These are phyloP conservation scores for Paramyrothecium roridum DNA, from an alignment of 2,329 filamentous ascomycete species.

Conservation along the genomic window DNA sequence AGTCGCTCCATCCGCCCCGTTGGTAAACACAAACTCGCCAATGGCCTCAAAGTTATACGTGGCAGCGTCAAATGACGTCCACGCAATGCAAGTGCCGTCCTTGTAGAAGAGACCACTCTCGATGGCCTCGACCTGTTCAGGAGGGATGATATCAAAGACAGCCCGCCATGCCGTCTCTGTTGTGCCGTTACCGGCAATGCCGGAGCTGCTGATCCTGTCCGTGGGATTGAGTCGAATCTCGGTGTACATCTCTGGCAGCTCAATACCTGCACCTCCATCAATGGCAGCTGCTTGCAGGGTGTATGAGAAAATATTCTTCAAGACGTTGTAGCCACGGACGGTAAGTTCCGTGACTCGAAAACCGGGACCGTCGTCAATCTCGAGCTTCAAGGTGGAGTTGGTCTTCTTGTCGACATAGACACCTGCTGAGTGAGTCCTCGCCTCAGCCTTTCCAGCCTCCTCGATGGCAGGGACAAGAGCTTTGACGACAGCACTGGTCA, in stretches of 20 bases:
- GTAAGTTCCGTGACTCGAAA: conserved; percentile 33
- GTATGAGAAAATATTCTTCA: conserved; percentile 27
- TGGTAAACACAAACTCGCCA: conserved; percentile 23
- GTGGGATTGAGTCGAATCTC: conserved; percentile 24
- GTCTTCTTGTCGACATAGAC: conserved; percentile 31
- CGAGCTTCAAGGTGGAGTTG: conserved; percentile 36
- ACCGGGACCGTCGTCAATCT: conserved; percentile 33
- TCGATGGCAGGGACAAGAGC: conserved; percentile 38
- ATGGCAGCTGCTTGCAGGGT: conserved; percentile 8
- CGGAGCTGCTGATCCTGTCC: neutral
- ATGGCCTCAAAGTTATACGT: conserved; percentile 26
- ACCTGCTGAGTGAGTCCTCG: conserved; percentile 25
- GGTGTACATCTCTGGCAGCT: conserved; percentile 7
- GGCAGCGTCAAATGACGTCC: conserved; percentile 25
- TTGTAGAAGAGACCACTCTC: conserved; percentile 21
- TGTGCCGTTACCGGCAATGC: conserved; percentile 11
- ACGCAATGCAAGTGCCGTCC: conserved; percentile 24
- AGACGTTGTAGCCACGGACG: conserved; percentile 36
- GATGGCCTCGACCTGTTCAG: conserved; percentile 9
- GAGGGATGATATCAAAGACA: conserved; percentile 18
- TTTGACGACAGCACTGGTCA: conserved; percentile 26
- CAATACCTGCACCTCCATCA: conserved; percentile 5
- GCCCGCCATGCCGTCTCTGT: conserved; percentile 26
- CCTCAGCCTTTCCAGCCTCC: conserved; percentile 33
- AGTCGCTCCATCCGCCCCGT: conserved; percentile 5